Base-by-base conservation (phyloP, 176 grass and related monocot genomes). In the Raddia distichophylla region DNA sequence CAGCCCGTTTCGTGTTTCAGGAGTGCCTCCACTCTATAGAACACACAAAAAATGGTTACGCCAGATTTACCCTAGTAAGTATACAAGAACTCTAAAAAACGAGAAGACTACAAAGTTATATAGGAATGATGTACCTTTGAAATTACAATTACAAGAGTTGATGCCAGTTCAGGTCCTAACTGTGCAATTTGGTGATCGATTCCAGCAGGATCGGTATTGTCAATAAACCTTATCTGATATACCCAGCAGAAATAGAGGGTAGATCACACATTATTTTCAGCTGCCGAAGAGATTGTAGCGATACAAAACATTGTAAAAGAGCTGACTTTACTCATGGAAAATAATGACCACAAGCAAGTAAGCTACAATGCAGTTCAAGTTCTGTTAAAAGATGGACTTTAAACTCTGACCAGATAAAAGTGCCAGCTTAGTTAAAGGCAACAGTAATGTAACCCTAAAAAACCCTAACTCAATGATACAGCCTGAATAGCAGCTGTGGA, bases 121-220 rank as follows among this genome's bases (percentile, higher is more conserved):
- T 62, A n/a, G 33, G 34, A 48, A 56, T 47, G 76, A 60, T 18
- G n/a, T 43, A 99, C 93, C 92, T 99, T 99, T 34, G 96, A 99
- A 79, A 95, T 95, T 53, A 99, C 96, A 85, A 99, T 89, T 77
- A 99, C 93, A 85, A 99, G 96, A 76, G 96, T 95, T 75, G 93
- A 91, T 76, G 69, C 82, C 65, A 99, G 89, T 74, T 99, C 96
- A 52, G 69, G 68, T 60, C 96, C 96, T 77, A 99, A 85, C 75
- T 99, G 96, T 79, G 96, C 93, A 91, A 99, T 89, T 99, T 99
- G 93, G 80, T 99, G 93, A 91, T 99, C 93, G 63, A 99, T 99
- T 82, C 96, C 96, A 86, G 91, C 96, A 64, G 96, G 96, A 88
- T 99, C 91, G 4, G 93, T 99, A 86, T 99, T 99, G 87, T 99